Percentiles rank a stretch among this genome's conserved stretches.
Evolutionary conservation across 129 eudicot species (phyloP).

Genomic region (Cynara cardunculus): DNA sequence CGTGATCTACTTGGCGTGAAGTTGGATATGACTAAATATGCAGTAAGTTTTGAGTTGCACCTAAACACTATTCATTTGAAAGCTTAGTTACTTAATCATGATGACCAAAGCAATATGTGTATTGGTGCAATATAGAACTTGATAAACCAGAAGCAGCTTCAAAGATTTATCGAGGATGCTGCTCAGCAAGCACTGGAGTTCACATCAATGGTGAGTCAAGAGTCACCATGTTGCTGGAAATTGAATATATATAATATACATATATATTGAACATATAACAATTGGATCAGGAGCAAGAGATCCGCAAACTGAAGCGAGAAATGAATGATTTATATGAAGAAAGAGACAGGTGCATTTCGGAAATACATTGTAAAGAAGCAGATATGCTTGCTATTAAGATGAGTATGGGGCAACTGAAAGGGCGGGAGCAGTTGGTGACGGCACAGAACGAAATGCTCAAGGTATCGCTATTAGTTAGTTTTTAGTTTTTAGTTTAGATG

Average conservation of each 20-base stretch:
- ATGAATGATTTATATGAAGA: slow-evolving; percentile 57
- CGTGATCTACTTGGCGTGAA: slow-evolving; percentile 89
- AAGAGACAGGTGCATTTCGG: slow-evolving; percentile 68
- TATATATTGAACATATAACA: slow-evolving; percentile 11
- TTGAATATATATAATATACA: slow-evolving; percentile 10
- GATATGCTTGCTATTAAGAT: slow-evolving; percentile 49
- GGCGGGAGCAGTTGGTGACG: slow-evolving; percentile 61
- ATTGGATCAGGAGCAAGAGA: slow-evolving; percentile 64
- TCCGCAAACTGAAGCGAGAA: slow-evolving; percentile 49
- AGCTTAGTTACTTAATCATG: slow-evolving; percentile 6
- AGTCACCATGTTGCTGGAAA: neutral
- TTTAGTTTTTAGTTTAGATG: neutral
- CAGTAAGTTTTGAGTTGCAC: slow-evolving; percentile 48
- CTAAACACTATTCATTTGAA: neutral
- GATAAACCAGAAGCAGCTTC: slow-evolving; percentile 64
- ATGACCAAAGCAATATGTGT: neutral
- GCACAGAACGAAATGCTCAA: slow-evolving; percentile 86
- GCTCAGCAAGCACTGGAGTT: slow-evolving; percentile 57
- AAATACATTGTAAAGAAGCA: slow-evolving; percentile 49
- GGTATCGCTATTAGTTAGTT: slow-evolving; percentile 25
- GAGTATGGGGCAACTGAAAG: slow-evolving; percentile 58
- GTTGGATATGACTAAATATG: slow-evolving; percentile 78
- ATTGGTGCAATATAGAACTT: slow-evolving; percentile 42
- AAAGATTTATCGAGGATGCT: slow-evolving; percentile 65
- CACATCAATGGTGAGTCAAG: slow-evolving; percentile 41